Evolutionary conservation across 2,329 filamentous ascomycete species (phyloP).

Genomic region (Alternaria arbusti): DNA sequence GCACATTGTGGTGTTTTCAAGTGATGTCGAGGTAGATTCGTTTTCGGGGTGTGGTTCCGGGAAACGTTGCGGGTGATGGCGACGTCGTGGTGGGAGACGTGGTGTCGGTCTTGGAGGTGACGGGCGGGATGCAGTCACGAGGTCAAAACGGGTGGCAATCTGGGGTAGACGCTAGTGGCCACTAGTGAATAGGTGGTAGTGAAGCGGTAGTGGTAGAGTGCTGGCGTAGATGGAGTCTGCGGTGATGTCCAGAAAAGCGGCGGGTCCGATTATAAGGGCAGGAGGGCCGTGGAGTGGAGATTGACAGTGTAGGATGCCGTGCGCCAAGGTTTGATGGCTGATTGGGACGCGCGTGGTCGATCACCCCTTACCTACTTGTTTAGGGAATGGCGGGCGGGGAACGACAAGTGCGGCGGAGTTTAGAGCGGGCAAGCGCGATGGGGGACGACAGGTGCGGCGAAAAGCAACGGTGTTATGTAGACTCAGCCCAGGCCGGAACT

Average conservation of each 20-base stretch:
- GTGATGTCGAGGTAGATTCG: constrained; percentile 35
- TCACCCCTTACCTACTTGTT: constrained; percentile 21
- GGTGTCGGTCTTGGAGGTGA: constrained; percentile 7
- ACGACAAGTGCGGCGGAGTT: constrained; percentile 19
- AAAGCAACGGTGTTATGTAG: constrained; percentile 10
- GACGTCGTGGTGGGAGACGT: constrained; percentile 33
- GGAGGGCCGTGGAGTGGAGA: constrained; percentile 24
- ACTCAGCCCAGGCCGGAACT: constrained; percentile 19
- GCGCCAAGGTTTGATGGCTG: constrained; percentile 34
- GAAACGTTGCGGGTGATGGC: constrained; percentile 17
- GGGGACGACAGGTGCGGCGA: constrained; percentile 13
- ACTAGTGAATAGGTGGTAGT: constrained; percentile 20
- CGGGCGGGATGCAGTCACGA: constrained; percentile 21
- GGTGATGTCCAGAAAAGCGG: constrained; percentile 14
- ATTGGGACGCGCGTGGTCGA: constrained; percentile 29
- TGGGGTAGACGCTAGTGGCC: constrained; percentile 30
- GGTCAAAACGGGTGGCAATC: constrained; percentile 28
- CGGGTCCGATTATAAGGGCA: constrained; percentile 28
- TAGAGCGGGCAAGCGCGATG: constrained; percentile 20
- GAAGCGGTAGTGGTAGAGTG: constrained; percentile 12
- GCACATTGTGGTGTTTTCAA: constrained; percentile 52
- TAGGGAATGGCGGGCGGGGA: constrained; percentile 19
- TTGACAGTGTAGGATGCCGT: constrained; percentile 18
- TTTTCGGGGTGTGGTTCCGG: constrained; percentile 28
- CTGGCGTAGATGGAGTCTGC: constrained; percentile 12